Conservation (phyloP, 352 stramenopile genomes). For the Phytophthora citricola region DNA sequence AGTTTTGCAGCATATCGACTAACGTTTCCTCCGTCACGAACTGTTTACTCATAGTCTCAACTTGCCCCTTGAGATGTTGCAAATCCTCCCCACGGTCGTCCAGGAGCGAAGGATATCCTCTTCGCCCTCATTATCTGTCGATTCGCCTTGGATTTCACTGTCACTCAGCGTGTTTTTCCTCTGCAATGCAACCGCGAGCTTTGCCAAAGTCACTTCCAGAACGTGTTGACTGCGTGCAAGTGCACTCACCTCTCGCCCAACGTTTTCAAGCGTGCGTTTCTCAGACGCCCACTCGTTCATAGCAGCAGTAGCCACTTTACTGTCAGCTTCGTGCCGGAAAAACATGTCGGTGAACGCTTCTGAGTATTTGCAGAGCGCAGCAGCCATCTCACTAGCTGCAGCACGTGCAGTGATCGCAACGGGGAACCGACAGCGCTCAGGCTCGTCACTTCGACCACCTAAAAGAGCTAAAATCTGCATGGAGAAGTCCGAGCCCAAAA, state of each 20-base stretch:
- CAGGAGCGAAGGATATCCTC: constrained; percentile 13
- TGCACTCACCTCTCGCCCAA: constrained; percentile 49
- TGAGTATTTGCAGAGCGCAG: constrained; percentile 56
- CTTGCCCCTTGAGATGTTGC: constrained; percentile 40
- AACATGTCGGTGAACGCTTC: constrained; percentile 65
- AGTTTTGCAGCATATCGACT: constrained; percentile 43
- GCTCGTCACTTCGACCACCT: constrained; percentile 40
- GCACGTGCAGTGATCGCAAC: constrained; percentile 37
- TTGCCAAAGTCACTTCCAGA: constrained; percentile 39
- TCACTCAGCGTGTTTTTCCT: constrained; percentile 14
- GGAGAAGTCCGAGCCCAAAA: constrained; percentile 72
- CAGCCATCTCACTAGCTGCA: constrained; percentile 40
- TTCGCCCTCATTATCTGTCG: constrained; percentile 13
- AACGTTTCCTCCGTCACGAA: constrained; percentile 61
- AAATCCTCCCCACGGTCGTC: constrained; percentile 45
- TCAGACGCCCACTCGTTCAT: constrained; percentile 40
- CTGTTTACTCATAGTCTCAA: constrained; percentile 49
- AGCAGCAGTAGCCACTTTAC: constrained; percentile 29
- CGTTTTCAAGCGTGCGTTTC: constrained; percentile 52
- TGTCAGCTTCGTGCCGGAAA: constrained; percentile 39
- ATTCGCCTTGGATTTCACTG: neutral
- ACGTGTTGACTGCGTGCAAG: constrained; percentile 53
- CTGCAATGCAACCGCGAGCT: constrained; percentile 26
- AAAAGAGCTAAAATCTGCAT: constrained; percentile 67
- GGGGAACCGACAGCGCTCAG: constrained; percentile 37